Evolutionary conservation across 805 yeast species (phyloP).

Genomic region (Pachysolen tannophilus): DNA sequence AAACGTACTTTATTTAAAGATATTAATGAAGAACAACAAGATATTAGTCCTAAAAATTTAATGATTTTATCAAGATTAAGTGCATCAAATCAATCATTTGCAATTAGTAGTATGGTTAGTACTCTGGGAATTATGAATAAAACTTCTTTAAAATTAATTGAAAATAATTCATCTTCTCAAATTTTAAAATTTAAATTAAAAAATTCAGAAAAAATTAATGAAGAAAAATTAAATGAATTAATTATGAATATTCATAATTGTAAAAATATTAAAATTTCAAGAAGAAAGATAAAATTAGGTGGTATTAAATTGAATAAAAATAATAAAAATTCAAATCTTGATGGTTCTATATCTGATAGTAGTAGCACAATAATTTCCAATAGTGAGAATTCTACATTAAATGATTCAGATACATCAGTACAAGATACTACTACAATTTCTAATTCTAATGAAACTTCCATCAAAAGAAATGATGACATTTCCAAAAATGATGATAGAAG

Average conservation of each 20-base stretch:
- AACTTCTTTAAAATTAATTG: conserved; percentile 7
- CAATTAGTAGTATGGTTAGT: conserved; percentile 2
- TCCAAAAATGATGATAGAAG: neutral
- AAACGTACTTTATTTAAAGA: conserved; percentile 36
- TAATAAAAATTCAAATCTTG: neutral
- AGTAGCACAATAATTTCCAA: neutral
- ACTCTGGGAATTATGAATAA: conserved; percentile 7
- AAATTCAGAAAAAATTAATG: conserved; percentile 5
- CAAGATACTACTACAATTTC: neutral
- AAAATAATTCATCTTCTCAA: conserved; percentile 3
- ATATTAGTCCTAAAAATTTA: conserved; percentile 9
- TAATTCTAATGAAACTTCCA: neutral
- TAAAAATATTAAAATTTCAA: conserved; percentile 7
- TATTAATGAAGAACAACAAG: conserved; percentile 37
- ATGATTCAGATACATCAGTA: neutral
- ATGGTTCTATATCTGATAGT: neutral
- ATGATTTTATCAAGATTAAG: conserved; percentile 8
- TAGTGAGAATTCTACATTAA: conserved; percentile 1
- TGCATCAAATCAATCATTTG: conserved; percentile 9
- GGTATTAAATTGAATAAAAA: neutral
- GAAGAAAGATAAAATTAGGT: conserved; percentile 8
- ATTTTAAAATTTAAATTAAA: conserved; percentile 4
- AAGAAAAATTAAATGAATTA: conserved; percentile 3
- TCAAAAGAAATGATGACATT: neutral
- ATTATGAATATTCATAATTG: conserved; percentile 2